Evolutionary conservation across 202 grass and related monocot species (phyloP), one percentile per base, ranked within the genome.

Genomic region (Bolboschoenoplectus hybrid): DNA sequence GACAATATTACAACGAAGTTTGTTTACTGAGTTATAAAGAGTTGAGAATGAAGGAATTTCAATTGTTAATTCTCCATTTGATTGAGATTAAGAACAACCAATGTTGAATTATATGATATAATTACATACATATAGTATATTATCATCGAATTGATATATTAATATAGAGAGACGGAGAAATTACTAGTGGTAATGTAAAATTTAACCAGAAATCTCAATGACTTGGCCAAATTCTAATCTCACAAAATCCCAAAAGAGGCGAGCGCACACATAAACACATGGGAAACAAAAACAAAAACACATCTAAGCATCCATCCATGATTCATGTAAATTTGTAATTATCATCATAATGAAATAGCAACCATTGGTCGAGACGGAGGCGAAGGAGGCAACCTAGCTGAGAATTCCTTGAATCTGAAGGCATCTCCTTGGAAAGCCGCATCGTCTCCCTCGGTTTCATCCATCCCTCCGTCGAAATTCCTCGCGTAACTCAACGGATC

Each of bases 401-500:
- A 93, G 89, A 98, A 95, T 77, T 89, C 85, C 51, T 86, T 90
- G 89, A 86, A 90, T 39, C 85, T 50, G 38, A 93, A 74, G 9
- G 68, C 83, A 17, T 87, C 88, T 34, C 69, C 74, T 43, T 51
- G 41, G 3, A 26, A 26, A 26, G 43, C n/a, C n/a, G 26, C 84
- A 0, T 47, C 82, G 14, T 39, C 87, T 34, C 3, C 64, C 9
- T 45, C 67, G 0, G 13, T 72, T 0, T 52, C 84, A 6, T 84
- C 58, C 80, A 43, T 45, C 11, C 89, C 90, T 0, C 89, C 81
- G 70, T 98, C 96, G 84, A 98, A 95, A 90, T 98, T 98, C 70
- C 89, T 93, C 39, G 93, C 91, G 84, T 95, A 95, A 89, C 95
- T 95, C 62, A 95, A 88, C 53, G 95, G 91, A 81, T 98, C 95